Evolutionary conservation across 2,329 filamentous ascomycete species (phyloP).

Genomic region (Colletotrichum aenigma): DNA sequence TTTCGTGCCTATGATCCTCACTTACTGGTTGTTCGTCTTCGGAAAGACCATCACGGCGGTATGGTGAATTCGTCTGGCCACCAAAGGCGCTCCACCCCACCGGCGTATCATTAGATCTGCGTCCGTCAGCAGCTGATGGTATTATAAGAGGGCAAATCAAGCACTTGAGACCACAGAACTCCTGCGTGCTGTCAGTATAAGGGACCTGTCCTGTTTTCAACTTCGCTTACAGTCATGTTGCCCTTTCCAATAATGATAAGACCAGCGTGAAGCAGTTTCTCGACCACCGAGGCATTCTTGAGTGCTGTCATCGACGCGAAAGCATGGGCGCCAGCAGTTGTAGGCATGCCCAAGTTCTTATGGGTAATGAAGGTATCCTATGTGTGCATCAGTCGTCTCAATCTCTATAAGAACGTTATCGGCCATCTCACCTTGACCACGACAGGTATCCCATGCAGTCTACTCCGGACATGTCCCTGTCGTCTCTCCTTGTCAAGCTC

Average conservation of each 20-base stretch:
- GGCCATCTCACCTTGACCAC: conserved; percentile 33
- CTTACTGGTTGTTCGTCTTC: conserved; percentile 18
- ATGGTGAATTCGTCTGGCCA: conserved; percentile 23
- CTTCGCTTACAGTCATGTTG: conserved; percentile 35
- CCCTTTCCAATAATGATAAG: conserved; percentile 45
- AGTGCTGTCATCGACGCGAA: conserved; percentile 39
- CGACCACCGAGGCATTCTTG: conserved; percentile 38
- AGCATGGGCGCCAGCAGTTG: conserved; percentile 41
- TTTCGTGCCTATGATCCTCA: not conserved
- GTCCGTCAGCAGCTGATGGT: conserved; percentile 6
- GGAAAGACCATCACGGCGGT: conserved; percentile 4
- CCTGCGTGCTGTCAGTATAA: not conserved
- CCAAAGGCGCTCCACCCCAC: conserved; percentile 42
- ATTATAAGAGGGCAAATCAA: not conserved
- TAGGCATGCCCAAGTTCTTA: conserved; percentile 39
- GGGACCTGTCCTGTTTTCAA: not conserved
- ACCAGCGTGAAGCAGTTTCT: conserved; percentile 38
- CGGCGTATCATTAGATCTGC: conserved; percentile 36
- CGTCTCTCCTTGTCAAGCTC: conserved; percentile 42
- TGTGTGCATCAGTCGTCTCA: not conserved
- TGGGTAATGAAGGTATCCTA: conserved; percentile 42
- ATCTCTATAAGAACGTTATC: too few relatives aligned
- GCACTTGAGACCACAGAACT: not conserved
- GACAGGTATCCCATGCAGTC: conserved; percentile 45
- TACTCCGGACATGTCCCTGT: conserved; percentile 35